Evolutionary conservation across 495 filamentous ascomycete genomes (phyloP).

Genomic region (Daldinia bambusicola): DNA sequence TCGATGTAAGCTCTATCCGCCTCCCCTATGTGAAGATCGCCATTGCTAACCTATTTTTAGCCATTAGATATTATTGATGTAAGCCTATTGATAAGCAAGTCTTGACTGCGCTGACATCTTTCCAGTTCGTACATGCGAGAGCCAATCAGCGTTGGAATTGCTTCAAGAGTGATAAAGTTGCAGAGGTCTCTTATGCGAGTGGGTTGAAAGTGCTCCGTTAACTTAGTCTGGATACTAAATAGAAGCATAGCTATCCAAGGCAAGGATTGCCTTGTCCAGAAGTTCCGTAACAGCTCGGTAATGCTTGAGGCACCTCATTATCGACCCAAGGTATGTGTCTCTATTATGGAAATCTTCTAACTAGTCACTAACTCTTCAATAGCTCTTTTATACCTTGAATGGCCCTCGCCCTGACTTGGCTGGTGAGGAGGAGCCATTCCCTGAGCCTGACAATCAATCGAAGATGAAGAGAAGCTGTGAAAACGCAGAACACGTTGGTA

Average conservation of each 20-base stretch:
- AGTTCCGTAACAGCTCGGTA: slow-evolving; percentile 95
- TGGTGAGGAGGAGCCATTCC: slow-evolving; percentile 75
- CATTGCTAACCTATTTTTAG: slow-evolving; percentile 56
- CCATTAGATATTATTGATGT: slow-evolving; percentile 79
- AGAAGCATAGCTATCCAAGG: slow-evolving; percentile 80
- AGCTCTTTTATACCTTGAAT: slow-evolving; percentile 64
- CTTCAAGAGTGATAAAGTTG: slow-evolving; percentile 84
- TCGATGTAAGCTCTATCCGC: slow-evolving; percentile 67
- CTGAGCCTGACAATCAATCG: slow-evolving; percentile 79
- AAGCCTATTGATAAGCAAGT: slow-evolving; percentile 39
- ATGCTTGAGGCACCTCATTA: slow-evolving; percentile 86
- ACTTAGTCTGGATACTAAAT: slow-evolving; percentile 23
- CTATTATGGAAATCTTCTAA: not conserved
- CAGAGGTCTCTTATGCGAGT: slow-evolving; percentile 95
- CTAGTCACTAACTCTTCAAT: slow-evolving; percentile 27
- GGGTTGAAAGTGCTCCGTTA: slow-evolving; percentile 50
- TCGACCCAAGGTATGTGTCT: slow-evolving; percentile 77
- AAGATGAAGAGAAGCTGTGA: slow-evolving; percentile 87
- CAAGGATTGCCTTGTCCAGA: slow-evolving; percentile 86
- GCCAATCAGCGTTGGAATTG: slow-evolving; percentile 82
- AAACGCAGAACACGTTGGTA: slow-evolving; percentile 86
- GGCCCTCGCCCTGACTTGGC: slow-evolving; percentile 54
- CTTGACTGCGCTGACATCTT: slow-evolving; percentile 42
- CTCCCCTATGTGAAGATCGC: not conserved
- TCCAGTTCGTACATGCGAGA: slow-evolving; percentile 78